These are phyloP conservation scores for Penicillium oxalicum DNA, from an alignment of 2,329 filamentous ascomycete species.

Conservation along the genomic window DNA sequence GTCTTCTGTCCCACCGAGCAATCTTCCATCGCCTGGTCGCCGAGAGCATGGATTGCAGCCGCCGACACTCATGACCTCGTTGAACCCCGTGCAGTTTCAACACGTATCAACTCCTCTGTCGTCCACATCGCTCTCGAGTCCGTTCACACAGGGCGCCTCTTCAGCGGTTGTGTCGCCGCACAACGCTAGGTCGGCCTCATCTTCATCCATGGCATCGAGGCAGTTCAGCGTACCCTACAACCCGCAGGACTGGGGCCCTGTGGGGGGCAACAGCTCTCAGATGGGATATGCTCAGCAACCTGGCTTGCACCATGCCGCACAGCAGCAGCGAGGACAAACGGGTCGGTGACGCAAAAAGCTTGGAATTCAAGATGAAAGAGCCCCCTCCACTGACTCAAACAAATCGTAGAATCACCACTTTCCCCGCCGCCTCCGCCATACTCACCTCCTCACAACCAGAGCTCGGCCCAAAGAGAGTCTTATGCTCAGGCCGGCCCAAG, in stretches of 20 bases:
- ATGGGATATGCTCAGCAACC: slow-evolving; percentile 25
- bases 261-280: slow-evolving; percentile 27
- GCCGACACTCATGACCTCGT: slow-evolving; percentile 38
- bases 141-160: slow-evolving; percentile 37
- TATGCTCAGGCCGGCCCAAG: slow-evolving; percentile 14
- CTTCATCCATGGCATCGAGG: slow-evolving; percentile 39
- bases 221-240: slow-evolving; percentile 45
- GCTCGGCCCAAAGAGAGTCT: slow-evolving; percentile 10
- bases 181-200: slow-evolving; percentile 28
- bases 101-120: slow-evolving; percentile 37
- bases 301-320: slow-evolving; percentile 24
- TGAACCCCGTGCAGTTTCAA: slow-evolving; percentile 35
- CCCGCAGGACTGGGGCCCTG: slow-evolving; percentile 45
- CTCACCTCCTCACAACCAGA: slow-evolving; percentile 31
- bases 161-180: slow-evolving; percentile 35
- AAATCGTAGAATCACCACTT: slow-evolving; percentile 21
- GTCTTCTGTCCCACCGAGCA: slow-evolving; percentile 25
- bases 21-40: slow-evolving; percentile 34
- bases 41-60: slow-evolving; percentile 41
- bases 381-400: not conserved
- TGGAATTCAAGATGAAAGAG: not conserved
- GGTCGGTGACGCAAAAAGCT: slow-evolving; percentile 22
- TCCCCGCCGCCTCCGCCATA: slow-evolving; percentile 37
- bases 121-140: slow-evolving; percentile 40
- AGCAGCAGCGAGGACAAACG: slow-evolving; percentile 24